phyloP scores from a whole-genome alignment of 2,329 filamentous ascomycete species.

The Furcasterigmium furcatum region DNA sequence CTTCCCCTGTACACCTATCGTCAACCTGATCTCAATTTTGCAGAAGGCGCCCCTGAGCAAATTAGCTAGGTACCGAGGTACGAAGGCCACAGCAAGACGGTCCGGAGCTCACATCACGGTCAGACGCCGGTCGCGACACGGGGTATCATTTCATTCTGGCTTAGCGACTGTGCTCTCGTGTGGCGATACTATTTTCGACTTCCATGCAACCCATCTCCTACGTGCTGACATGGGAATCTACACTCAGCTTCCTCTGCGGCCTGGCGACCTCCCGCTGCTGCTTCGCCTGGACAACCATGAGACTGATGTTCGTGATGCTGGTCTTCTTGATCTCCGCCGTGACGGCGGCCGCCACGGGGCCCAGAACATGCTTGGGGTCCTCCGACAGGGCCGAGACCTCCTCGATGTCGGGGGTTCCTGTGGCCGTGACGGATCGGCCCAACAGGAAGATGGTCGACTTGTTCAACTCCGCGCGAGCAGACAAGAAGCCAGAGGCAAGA shows the following conservation, averaged over 20 bases:
- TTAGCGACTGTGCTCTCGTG: too few species aligned
- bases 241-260: not conserved
- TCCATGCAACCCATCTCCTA: too few species aligned
- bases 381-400: not conserved
- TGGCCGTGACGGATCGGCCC: not conserved
- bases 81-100: too few species aligned
- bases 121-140: too few species aligned
- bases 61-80: too few species aligned
- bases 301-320: not conserved
- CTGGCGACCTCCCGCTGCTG: not conserved
- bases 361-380: not conserved
- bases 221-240: constrained; percentile 1
- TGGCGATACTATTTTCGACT: too few species aligned
- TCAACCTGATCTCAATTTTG: too few species aligned
- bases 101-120: too few species aligned
- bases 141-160: too few species aligned
- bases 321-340: not conserved
- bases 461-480: not conserved
- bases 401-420: not conserved
- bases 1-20: too few species aligned
- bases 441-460: constrained; percentile 1
- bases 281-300: constrained; percentile 1
- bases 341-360: not conserved
- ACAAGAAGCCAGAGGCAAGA: not conserved
- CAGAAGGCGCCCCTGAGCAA: too few species aligned